A percentile compares a stretch with the other conserved stretches of the same genome.
Evolutionary conservation across 441 rosid species (phyloP).

Genomic region (Omphalea diandra): DNA sequence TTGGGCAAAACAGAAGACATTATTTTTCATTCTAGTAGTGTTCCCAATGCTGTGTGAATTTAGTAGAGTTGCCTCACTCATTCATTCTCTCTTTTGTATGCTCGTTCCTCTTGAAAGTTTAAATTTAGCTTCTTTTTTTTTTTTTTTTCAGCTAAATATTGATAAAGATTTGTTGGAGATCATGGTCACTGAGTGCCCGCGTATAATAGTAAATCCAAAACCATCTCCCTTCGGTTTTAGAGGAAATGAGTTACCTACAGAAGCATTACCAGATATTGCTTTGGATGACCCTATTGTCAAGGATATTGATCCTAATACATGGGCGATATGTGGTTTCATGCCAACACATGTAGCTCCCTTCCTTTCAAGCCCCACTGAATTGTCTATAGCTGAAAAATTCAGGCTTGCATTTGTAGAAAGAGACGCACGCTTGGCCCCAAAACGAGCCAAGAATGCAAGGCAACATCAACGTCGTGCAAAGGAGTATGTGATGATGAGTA

Average conservation of each 20-base stretch:
- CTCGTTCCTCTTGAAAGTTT: background rate
- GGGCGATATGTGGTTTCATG: constrained; percentile 40
- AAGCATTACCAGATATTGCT: constrained; percentile 54
- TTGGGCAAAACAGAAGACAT: background rate
- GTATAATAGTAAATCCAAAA: constrained; percentile 73
- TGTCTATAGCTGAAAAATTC: constrained; percentile 82
- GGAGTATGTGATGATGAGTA: constrained; percentile 57
- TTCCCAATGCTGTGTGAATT: background rate
- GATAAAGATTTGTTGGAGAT: constrained; percentile 59
- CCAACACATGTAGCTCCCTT: constrained; percentile 34
- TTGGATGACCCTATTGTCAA: constrained; percentile 58
- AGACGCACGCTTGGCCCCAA: constrained; percentile 81
- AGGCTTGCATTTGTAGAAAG: constrained; percentile 84
- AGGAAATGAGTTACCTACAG: constrained; percentile 54
- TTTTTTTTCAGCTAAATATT: constrained; percentile 59
- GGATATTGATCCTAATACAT: constrained; percentile 66
- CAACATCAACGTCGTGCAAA: constrained; percentile 87
- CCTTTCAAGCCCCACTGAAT: constrained; percentile 41
- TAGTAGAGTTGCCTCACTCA: background rate
- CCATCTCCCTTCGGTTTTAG: constrained; percentile 57
- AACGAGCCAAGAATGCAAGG: constrained; percentile 89
- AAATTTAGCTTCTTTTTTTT: background rate
- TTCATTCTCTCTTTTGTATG: background rate
- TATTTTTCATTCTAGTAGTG: background rate
- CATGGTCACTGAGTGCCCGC: constrained; percentile 66